Base-by-base conservation (phyloP, 805 yeast species). In the Monosporozyma siamensis region DNA sequence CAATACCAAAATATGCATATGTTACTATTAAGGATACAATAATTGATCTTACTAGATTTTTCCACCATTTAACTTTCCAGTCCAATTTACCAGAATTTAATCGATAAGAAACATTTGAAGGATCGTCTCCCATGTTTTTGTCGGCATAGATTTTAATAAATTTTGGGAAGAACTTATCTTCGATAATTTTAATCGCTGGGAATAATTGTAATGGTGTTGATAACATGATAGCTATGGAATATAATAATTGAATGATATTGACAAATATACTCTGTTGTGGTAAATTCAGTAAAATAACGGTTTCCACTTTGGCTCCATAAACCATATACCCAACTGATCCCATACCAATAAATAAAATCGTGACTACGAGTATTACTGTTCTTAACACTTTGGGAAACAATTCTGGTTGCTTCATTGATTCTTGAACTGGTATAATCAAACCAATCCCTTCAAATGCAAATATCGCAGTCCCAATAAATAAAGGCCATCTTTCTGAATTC, bases 391-490 rank as follows among this genome's bases (percentile, higher is more conserved):
- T 57, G 14, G 90, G 88, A 55, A 81, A 84, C 48, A 81, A 72
- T 47, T 78, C 77, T 1, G 92, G 92, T 50, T 80, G 64, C 39
- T 69, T 72, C 92, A 84, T 84, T 1, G 92, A 80, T 51, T 83
- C 85, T 54, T 83, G 87, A 41, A 84, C 80, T 0, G 94, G 94
- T 20, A 84, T 80, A 39, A 84, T 80, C 38, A 84, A 66, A 0
- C 94, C 92, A 44, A 84, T 82, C 1, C 94, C 94, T 64, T 84
- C 94, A 56, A 82, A 84, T n/a, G 92, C 87, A 66, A 84, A 84
- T 24, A 84, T 83, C 2, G 90, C 89, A 6, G 84, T 85, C 7
- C 94, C 94, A 40, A 83, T 78, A 54, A 83, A 83, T 38, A 84
- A 62, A 0, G 90, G 76, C 70, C 85, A 83, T 40, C 70, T 70